phyloP scores from a whole-genome alignment of 805 yeast species.

The Myxozyma lipomycoides region DNA sequence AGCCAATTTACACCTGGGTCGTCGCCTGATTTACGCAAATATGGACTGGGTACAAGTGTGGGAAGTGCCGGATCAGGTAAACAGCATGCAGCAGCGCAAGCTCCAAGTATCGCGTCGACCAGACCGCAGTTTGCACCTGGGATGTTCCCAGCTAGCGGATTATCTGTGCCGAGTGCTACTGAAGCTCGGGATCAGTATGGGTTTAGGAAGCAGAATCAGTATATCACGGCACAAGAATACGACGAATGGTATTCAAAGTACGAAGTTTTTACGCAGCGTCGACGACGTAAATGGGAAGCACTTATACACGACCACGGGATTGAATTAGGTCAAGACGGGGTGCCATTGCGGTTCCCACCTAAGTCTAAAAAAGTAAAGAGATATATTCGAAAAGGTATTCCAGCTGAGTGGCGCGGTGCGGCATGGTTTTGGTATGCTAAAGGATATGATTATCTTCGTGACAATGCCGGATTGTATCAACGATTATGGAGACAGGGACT shows the following conservation, averaged over 20 bases:
- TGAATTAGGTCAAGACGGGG: conserved; percentile 40
- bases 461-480: conserved; percentile 69
- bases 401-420: conserved; percentile 94
- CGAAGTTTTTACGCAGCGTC: conserved; percentile 54
- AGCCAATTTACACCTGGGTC: not conserved
- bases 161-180: not conserved
- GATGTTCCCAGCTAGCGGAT: not conserved
- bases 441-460: conserved; percentile 57
- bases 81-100: not conserved
- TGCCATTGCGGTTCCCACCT: conserved; percentile 69
- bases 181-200: conserved; percentile 72
- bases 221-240: conserved; percentile 53
- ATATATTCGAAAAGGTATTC: conserved; percentile 85
- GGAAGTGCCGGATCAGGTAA: not conserved
- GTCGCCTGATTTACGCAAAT: not conserved
- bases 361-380: conserved; percentile 73
- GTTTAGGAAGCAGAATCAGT: conserved; percentile 62
- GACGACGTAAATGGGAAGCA: conserved; percentile 73
- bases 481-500: conserved; percentile 57
- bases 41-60: not conserved
- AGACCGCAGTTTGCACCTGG: not conserved
- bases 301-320: conserved; percentile 69
- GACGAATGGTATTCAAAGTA: conserved; percentile 74
- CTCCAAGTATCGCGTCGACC: conserved; percentile 7
- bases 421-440: conserved; percentile 96